phyloP scores from a whole-genome alignment of 2,329 filamentous ascomycete genomes.

The Trichoderma lentiforme region DNA sequence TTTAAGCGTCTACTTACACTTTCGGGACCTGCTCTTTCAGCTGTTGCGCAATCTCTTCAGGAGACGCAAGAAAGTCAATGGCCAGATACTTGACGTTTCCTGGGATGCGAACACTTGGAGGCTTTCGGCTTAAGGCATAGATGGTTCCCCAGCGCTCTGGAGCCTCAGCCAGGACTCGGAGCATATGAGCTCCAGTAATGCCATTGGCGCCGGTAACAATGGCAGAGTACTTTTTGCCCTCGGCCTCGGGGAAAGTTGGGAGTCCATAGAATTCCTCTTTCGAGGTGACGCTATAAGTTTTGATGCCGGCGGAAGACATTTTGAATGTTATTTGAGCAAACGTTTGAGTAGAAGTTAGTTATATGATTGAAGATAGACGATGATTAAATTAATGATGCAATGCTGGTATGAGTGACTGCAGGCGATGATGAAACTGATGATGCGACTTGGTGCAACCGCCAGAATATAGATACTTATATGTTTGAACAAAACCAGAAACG shows the following conservation, averaged over 20 bases:
- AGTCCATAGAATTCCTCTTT: constrained; percentile 6
- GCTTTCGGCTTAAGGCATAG: constrained; percentile 11
- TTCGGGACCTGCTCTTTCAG: not conserved
- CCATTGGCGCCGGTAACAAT: constrained; percentile 20
- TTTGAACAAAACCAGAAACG: not conserved
- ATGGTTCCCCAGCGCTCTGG: constrained; percentile 16
- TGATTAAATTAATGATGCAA: not conserved
- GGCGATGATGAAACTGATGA: not conserved
- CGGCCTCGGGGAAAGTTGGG: not conserved
- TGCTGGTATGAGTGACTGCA: not conserved
- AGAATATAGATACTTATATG: not conserved
- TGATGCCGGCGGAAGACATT: not conserved
- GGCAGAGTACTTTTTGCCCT: constrained; percentile 13
- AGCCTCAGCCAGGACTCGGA: not conserved
- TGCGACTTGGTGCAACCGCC: not conserved
- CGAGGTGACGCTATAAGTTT: not conserved
- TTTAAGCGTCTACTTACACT: not conserved
- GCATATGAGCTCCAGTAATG: constrained; percentile 12
- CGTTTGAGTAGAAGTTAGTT: not conserved
- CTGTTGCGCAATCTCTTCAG: constrained; percentile 2
- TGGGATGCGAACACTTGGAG: not conserved
- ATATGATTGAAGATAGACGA: not conserved
- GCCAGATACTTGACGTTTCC: not conserved
- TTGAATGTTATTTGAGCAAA: no score
- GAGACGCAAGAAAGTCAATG: not conserved